A percentile compares a stretch with the other conserved stretches of the same genome.
Conservation (phyloP, 2,329 filamentous ascomycete genomes). For the Trichophyton schoenleinii region DNA sequence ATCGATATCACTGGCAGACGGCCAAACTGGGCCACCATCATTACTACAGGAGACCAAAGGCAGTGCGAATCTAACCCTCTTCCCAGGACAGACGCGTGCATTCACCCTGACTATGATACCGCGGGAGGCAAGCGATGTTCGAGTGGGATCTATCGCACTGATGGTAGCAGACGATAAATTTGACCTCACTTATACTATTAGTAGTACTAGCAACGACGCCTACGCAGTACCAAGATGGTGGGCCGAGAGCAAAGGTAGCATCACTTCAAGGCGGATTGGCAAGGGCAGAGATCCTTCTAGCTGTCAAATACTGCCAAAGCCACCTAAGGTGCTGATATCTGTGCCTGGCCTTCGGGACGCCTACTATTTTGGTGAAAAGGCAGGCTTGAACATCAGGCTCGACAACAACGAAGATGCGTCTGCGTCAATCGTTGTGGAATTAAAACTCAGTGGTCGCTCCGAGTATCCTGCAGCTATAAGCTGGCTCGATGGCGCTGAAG, state of each 20-base stretch:
- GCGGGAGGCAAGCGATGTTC: slow-evolving; percentile 68
- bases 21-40: no score
- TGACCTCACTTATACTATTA: slow-evolving; percentile 53
- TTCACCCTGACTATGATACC: slow-evolving; percentile 61
- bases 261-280: slow-evolving; percentile 28
- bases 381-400: slow-evolving; percentile 57
- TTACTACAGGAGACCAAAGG: slow-evolving; percentile 37
- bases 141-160: slow-evolving; percentile 51
- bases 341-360: slow-evolving; percentile 51
- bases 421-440: slow-evolving; percentile 57
- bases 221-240: slow-evolving; percentile 31
- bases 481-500: slow-evolving; percentile 33
- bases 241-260: slow-evolving; percentile 26
- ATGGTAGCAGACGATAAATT: slow-evolving; percentile 54
- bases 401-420: slow-evolving; percentile 74
- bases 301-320: slow-evolving; percentile 70
- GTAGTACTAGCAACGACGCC: slow-evolving; percentile 38
- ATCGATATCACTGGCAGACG: slow-evolving; percentile 19
- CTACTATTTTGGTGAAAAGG: slow-evolving; percentile 74
- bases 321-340: slow-evolving; percentile 75
- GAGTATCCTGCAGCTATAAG: slow-evolving; percentile 34
- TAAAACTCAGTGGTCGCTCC: slow-evolving; percentile 50
- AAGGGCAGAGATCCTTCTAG: slow-evolving; percentile 39
- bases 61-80: slow-evolving; percentile 50
- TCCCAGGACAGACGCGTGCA: slow-evolving; percentile 54